A percentile compares a stretch with the other conserved stretches of the same genome.
These are phyloP conservation scores for Populus tremula DNA, from an alignment of 345 rosid genomes.

Conservation along the genomic window DNA sequence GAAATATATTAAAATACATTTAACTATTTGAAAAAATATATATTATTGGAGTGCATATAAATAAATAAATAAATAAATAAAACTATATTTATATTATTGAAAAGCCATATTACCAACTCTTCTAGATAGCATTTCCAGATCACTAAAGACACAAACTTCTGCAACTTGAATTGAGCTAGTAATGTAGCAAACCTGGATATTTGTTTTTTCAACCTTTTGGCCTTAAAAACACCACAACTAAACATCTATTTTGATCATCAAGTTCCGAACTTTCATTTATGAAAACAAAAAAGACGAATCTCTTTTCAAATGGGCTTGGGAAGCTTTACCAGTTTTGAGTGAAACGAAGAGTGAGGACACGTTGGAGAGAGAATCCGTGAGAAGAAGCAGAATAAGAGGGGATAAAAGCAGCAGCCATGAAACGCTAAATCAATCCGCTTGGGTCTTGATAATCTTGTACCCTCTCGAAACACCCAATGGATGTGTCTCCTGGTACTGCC, in stretches of 20 bases:
- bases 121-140: no score
- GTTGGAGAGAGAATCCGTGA: constrained; percentile 53
- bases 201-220: neutral
- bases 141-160: constrained; percentile 52
- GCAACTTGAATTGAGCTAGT: constrained; percentile 76
- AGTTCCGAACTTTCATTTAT: neutral
- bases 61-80: no score
- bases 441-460: constrained; percentile 58
- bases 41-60: no score
- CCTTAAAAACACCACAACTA: neutral
- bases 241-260: neutral
- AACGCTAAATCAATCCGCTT: constrained; percentile 82
- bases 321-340: neutral
- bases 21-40: no score
- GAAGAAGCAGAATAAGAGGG: constrained; percentile 47
- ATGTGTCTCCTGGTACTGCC: constrained; percentile 58
- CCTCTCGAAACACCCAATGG: constrained; percentile 81
- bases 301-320: neutral
- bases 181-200: constrained; percentile 58
- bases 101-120: no score
- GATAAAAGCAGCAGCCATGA: constrained; percentile 68
- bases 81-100: no score
- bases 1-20: no score
- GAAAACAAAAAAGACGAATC: neutral
- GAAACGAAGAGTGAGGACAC: constrained; percentile 54